phyloP scores from a whole-genome alignment of 228 moss, liverwort and hornwort species.

The Sphagnum magellanicum region DNA sequence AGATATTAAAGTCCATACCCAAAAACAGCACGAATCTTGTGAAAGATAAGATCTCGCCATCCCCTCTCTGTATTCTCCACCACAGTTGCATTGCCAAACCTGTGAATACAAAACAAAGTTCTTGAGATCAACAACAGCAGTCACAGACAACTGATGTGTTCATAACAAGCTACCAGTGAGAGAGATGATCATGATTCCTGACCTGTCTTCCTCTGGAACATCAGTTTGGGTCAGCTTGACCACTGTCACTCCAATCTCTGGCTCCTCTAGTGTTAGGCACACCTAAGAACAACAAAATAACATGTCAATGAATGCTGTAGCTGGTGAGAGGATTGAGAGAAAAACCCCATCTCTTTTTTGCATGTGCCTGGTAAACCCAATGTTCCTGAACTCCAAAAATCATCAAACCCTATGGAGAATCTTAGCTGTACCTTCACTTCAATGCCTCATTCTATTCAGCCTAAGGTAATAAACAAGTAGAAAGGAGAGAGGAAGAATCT shows the following conservation, averaged over 20 bases:
- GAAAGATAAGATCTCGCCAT: constrained; percentile 96
- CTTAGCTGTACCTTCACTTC: neutral
- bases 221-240: constrained; percentile 84
- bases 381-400: neutral
- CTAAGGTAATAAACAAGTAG: neutral
- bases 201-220: constrained; percentile 98
- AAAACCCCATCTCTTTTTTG: neutral
- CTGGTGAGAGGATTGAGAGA: too few relatives aligned
- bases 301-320: too few relatives aligned
- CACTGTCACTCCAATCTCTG: constrained; percentile 78
- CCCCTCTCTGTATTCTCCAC: constrained; percentile 93
- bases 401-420: neutral
- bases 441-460: neutral
- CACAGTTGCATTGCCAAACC: constrained; percentile 89
- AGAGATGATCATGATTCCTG: neutral
- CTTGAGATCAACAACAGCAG: too few relatives aligned
- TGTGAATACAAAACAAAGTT: constrained; percentile 11
- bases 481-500: constrained; percentile 9
- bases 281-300: constrained; percentile 30
- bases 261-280: constrained; percentile 73
- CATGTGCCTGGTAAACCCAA: neutral
- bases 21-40: constrained; percentile 96
- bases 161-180: neutral
- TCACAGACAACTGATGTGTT: too few relatives aligned
- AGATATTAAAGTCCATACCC: constrained; percentile 70